Conservation (phyloP, 2,329 filamentous ascomycete species). For the Phaeosphaeriaceae sp. region DNA sequence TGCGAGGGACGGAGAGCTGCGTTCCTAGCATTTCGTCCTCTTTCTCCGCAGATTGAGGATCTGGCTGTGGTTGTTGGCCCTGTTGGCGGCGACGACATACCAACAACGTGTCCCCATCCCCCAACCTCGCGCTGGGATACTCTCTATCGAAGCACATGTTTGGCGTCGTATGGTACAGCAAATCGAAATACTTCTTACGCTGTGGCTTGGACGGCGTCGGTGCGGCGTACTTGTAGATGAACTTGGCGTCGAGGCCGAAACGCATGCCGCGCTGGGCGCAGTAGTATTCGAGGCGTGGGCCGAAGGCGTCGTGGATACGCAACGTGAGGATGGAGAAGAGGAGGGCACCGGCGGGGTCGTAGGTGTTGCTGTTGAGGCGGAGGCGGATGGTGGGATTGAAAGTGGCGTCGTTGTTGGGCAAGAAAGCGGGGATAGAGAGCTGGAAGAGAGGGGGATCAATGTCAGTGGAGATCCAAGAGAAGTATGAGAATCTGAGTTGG, state of each 20-base stretch:
- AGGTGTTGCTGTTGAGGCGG: slow-evolving; percentile 19
- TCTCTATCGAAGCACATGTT: slow-evolving; percentile 10
- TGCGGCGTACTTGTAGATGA: slow-evolving; percentile 15
- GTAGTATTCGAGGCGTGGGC: slow-evolving; percentile 19
- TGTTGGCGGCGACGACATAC: neutral
- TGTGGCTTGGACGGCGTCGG: neutral
- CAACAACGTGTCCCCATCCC: slow-evolving; percentile 17
- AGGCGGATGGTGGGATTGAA: slow-evolving; percentile 5
- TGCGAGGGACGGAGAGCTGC: no score
- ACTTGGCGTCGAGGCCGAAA: slow-evolving; percentile 15
- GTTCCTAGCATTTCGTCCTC: no score
- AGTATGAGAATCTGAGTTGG: no score
- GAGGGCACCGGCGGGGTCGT: slow-evolving; percentile 8
- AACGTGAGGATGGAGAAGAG: slow-evolving; percentile 24
- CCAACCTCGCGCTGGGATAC: slow-evolving; percentile 4
- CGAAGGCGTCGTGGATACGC: slow-evolving; percentile 10
- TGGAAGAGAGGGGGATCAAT: no score
- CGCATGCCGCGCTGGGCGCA: slow-evolving; percentile 17
- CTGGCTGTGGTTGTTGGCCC: no score
- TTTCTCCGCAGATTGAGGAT: no score
- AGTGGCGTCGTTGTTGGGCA: neutral
- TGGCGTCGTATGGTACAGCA: slow-evolving; percentile 21
- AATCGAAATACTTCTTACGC: slow-evolving; percentile 4
- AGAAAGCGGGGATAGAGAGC: no score
- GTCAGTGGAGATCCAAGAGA: no score